phyloP scores from a whole-genome alignment of 148 eudicot species.

The Simmondsia chinensis region DNA sequence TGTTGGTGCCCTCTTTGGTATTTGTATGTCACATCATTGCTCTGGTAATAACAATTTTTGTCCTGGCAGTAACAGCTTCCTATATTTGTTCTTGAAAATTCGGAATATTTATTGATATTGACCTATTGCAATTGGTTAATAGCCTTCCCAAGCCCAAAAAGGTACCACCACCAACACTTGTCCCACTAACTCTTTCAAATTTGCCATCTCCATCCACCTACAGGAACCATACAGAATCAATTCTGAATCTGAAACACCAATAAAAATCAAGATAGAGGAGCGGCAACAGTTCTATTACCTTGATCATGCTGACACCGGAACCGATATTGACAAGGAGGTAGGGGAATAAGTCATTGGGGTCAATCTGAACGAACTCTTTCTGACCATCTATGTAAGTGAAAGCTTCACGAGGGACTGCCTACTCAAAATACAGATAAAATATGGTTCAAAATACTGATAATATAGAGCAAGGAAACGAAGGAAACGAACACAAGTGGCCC shows the following conservation, averaged over 20 bases:
- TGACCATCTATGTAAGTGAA: conserved; percentile 60
- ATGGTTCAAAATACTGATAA: background rate
- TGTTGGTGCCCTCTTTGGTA: too few species aligned
- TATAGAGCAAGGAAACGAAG: background rate
- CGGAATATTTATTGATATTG: too few species aligned
- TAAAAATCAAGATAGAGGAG: too few species aligned
- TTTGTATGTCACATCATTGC: too few species aligned
- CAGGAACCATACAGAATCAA: conserved; percentile 6
- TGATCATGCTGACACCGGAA: conserved; percentile 94
- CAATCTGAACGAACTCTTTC: conserved; percentile 77
- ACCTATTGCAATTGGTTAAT: conserved; percentile 85
- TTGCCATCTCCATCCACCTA: conserved; percentile 88
- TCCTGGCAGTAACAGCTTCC: too few species aligned
- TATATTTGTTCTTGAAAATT: too few species aligned
- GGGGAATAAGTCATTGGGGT: conserved; percentile 71
- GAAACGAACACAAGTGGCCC: background rate
- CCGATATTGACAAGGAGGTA: conserved; percentile 91
- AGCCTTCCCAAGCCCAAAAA: conserved; percentile 86
- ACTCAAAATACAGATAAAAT: conserved; percentile 12
- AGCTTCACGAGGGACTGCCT: conserved; percentile 80
- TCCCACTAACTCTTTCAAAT: conserved; percentile 86
- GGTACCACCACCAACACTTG: conserved; percentile 93
- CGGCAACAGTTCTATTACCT: conserved; percentile 32
- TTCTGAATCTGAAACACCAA: too few species aligned
- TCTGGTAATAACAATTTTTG: too few species aligned